A percentile compares a stretch with the other conserved stretches of the same genome.
phyloP scores from a whole-genome alignment of 495 filamentous ascomycete genomes.

The Penicillium bovifimosum region DNA sequence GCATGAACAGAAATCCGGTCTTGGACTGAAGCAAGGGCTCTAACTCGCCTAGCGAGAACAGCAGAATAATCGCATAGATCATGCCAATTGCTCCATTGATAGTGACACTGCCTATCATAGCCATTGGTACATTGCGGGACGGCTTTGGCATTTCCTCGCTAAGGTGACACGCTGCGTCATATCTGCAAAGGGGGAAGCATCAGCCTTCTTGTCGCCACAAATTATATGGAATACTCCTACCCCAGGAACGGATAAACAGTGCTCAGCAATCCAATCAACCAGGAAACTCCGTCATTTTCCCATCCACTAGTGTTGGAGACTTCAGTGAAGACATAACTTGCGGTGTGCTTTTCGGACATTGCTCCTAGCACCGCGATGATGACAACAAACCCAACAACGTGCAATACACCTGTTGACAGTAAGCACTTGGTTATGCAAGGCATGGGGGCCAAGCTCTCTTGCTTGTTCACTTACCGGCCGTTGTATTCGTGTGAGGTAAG shows the following conservation, averaged over 20 bases:
- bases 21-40: slow-evolving; percentile 23
- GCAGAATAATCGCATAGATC: slow-evolving; percentile 35
- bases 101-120: slow-evolving; percentile 38
- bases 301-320: slow-evolving; percentile 24
- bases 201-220: neutral
- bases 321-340: slow-evolving; percentile 15
- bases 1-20: slow-evolving; percentile 43
- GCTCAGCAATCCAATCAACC: slow-evolving; percentile 22
- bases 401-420: slow-evolving; percentile 11
- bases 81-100: slow-evolving; percentile 42
- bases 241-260: slow-evolving; percentile 22
- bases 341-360: slow-evolving; percentile 18
- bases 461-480: slow-evolving; percentile 10
- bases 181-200: slow-evolving; percentile 5
- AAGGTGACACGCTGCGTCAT: slow-evolving; percentile 28
- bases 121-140: slow-evolving; percentile 33
- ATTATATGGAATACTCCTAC: neutral
- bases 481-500: slow-evolving; percentile 20
- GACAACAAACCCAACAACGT: slow-evolving; percentile 16
- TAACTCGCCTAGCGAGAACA: slow-evolving; percentile 42
- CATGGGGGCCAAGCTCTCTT: too few relatives aligned
- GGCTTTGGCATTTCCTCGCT: slow-evolving; percentile 31
- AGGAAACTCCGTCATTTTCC: slow-evolving; percentile 20
- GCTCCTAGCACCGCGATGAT: slow-evolving; percentile 16
- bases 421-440: too few relatives aligned